Evolutionary conservation across 768 basidiomycete genomes (phyloP).

Genomic region (Mrakia hoshinonis): DNA sequence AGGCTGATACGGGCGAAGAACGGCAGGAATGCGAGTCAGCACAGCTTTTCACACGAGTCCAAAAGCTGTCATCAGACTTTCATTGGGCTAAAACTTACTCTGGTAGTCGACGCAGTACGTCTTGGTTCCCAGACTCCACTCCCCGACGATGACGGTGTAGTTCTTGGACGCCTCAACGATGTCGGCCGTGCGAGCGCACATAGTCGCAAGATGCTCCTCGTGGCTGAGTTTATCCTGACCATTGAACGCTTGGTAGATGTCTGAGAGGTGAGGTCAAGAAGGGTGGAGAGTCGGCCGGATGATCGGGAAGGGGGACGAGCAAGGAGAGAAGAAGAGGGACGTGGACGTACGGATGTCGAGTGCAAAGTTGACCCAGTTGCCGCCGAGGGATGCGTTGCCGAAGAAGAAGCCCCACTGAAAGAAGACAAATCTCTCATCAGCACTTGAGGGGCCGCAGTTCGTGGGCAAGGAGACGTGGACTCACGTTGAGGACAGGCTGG

Average conservation of each 20-base stretch:
- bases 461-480: background rate
- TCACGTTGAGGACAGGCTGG: constrained; percentile 16
- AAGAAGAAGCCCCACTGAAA: constrained; percentile 27
- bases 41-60: no score
- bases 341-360: constrained; percentile 15
- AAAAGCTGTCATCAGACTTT: no score
- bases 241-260: constrained; percentile 23
- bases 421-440: background rate
- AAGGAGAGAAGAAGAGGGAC: no score
- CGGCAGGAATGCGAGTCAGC: no score
- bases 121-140: constrained; percentile 14
- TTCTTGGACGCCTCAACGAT: background rate
- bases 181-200: background rate
- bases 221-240: background rate
- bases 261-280: background rate
- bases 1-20: no score
- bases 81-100: background rate
- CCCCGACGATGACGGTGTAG: constrained; percentile 14
- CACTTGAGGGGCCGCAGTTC: background rate
- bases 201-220: background rate
- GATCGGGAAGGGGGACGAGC: background rate
- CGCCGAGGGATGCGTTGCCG: constrained; percentile 1
- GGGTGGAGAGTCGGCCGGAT: background rate
- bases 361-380: constrained; percentile 12
- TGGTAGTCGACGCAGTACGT: constrained; percentile 18